Conservation (phyloP, 2,329 filamentous ascomycete species). For the Setomelanomma holmii region DNA sequence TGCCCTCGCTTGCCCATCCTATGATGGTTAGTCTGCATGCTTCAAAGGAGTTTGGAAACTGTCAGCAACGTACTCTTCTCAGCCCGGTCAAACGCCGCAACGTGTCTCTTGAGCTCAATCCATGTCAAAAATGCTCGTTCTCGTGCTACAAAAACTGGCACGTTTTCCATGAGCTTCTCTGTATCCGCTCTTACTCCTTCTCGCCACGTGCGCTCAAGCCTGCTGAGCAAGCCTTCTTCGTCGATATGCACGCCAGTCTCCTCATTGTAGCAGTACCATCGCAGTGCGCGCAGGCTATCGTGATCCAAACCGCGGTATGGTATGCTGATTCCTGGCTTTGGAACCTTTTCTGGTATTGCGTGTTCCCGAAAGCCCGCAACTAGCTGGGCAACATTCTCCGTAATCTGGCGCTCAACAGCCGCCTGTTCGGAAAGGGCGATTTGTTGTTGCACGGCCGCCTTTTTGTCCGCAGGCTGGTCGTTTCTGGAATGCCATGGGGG, state of each 20-base stretch:
- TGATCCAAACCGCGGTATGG: conserved; percentile 39
- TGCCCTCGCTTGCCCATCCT: conserved; percentile 43
- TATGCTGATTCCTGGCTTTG: conserved; percentile 24
- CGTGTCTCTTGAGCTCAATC: conserved; percentile 44
- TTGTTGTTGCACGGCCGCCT: conserved; percentile 26
- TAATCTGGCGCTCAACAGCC: conserved; percentile 33
- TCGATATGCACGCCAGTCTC: conserved; percentile 30
- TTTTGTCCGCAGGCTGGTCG: conserved; percentile 17
- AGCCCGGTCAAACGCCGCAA: conserved; percentile 43
- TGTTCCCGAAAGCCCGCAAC: conserved; percentile 35
- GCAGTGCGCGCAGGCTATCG: conserved; percentile 38
- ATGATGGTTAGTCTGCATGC: neutral
- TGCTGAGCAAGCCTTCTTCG: conserved; percentile 39
- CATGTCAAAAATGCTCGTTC: conserved; percentile 45
- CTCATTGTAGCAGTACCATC: conserved; percentile 40
- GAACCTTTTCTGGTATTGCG: conserved; percentile 23
- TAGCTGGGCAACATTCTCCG: conserved; percentile 36
- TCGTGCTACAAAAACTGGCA: conserved; percentile 38
- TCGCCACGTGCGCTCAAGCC: conserved; percentile 41
- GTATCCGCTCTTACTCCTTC: conserved; percentile 37
- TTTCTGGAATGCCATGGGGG: conserved; percentile 17
- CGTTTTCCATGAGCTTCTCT: conserved; percentile 34
- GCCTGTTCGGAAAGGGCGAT: conserved; percentile 29
- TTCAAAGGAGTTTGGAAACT: neutral
- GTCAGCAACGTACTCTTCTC: conserved; percentile 35